Conservation (phyloP, 305 asterid species). For the Fraxinus latifolia region DNA sequence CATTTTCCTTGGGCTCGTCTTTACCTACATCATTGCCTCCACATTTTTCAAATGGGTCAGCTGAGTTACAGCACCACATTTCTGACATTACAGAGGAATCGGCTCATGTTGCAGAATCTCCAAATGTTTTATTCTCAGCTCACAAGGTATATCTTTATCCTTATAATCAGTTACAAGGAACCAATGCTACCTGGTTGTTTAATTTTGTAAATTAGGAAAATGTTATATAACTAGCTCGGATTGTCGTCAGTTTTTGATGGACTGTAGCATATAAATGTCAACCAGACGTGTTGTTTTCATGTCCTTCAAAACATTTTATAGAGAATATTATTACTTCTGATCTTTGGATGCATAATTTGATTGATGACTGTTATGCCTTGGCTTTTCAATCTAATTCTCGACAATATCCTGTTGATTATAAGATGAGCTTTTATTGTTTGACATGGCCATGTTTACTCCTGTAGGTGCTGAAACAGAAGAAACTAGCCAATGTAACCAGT, state of each 20-base stretch:
- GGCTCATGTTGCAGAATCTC: constrained; percentile 44
- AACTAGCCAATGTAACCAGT: constrained; percentile 72
- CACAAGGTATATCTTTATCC: constrained; percentile 58
- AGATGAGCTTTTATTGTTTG: constrained; percentile 17
- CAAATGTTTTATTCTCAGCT: constrained; percentile 81
- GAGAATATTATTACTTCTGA: constrained; percentile 3
- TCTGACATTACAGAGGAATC: constrained; percentile 53
- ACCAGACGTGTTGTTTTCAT: neutral
- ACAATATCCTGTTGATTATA: constrained; percentile 5
- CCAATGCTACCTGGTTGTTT: neutral
- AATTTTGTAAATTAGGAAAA: constrained; percentile 6
- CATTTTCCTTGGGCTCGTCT: constrained; percentile 67
- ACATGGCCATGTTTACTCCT: constrained; percentile 15
- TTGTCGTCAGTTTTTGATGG: constrained; percentile 5
- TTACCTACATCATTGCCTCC: constrained; percentile 75
- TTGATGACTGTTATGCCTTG: constrained; percentile 4
- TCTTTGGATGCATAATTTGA: constrained; percentile 19
- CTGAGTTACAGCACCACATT: constrained; percentile 54
- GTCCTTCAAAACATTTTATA: neutral
- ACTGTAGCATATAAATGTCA: constrained; percentile 1
- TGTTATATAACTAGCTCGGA: neutral
- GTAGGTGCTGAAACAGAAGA: constrained; percentile 85
- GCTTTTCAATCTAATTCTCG: neutral
- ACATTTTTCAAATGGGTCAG: constrained; percentile 60
- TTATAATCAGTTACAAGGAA: neutral